Percentiles rank a stretch among this genome's conserved stretches.
phyloP scores from a whole-genome alignment of 2,329 filamentous ascomycete species.

The Grosmannia serpens region DNA sequence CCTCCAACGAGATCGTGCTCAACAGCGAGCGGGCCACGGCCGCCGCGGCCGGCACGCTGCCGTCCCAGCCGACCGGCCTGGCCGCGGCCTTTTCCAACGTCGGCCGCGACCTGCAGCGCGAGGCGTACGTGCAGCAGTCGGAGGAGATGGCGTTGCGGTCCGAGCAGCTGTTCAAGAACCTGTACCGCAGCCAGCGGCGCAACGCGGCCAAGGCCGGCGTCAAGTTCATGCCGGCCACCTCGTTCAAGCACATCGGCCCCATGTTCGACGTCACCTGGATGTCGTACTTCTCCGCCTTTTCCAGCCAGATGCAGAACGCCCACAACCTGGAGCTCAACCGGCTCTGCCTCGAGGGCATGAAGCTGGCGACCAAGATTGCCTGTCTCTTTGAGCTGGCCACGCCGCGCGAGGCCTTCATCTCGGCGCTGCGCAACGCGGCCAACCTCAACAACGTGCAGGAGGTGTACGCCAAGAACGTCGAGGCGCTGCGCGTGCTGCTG shows the following conservation, averaged over 20 bases:
- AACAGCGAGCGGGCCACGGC: conserved; percentile 85
- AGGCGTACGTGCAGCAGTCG: conserved; percentile 88
- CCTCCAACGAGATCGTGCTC: conserved; percentile 82
- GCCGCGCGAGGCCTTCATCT: conserved; percentile 90
- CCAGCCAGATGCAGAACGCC: conserved; percentile 84
- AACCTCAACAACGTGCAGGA: conserved; percentile 93
- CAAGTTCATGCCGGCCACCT: conserved; percentile 85
- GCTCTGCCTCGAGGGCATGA: conserved; percentile 90
- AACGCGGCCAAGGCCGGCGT: conserved; percentile 58
- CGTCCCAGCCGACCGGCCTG: conserved; percentile 49
- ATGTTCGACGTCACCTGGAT: conserved; percentile 99
- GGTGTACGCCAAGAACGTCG: conserved; percentile 91
- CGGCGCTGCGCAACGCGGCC: conserved; percentile 82
- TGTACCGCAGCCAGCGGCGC: conserved; percentile 79
- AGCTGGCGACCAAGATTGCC: conserved; percentile 82
- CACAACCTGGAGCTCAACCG: conserved; percentile 88
- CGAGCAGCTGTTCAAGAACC: conserved; percentile 81
- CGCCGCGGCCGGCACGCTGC: conserved; percentile 58
- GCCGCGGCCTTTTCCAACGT: conserved; percentile 84
- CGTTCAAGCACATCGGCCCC: conserved; percentile 85
- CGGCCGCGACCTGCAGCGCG: conserved; percentile 79
- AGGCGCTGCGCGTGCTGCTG: conserved; percentile 81
- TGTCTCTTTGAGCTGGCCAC: conserved; percentile 89
- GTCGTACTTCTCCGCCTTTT: conserved; percentile 93
- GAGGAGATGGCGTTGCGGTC: conserved; percentile 72